Percentiles rank a stretch among this genome's conserved stretches.
These are phyloP conservation scores for Fusarium mundagurra DNA, from an alignment of 2,329 filamentous ascomycete genomes.

Conservation along the genomic window DNA sequence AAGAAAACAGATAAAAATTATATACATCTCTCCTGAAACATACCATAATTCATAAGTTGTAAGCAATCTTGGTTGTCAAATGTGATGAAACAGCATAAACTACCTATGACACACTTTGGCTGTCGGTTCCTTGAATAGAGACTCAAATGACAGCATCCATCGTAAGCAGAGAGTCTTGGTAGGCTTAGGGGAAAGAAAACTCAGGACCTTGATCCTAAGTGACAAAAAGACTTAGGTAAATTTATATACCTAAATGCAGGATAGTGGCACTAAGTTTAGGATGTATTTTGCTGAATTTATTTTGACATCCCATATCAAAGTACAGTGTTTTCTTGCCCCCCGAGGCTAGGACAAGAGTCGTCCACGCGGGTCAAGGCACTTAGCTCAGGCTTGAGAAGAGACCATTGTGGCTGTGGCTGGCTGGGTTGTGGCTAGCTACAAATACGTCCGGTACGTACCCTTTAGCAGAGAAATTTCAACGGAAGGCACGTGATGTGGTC, in stretches of 20 bases:
- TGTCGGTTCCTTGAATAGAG: background rate
- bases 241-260: too few species aligned
- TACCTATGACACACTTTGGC: background rate
- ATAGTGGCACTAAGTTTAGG: too few species aligned
- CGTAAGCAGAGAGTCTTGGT: conserved; percentile 3
- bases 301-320: too few species aligned
- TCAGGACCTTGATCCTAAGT: too few species aligned
- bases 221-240: too few species aligned
- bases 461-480: background rate
- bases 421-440: background rate
- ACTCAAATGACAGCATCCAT: conserved; percentile 7
- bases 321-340: too few species aligned
- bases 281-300: too few species aligned
- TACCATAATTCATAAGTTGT: conserved; percentile 1
- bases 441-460: background rate
- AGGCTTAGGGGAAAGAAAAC: too few species aligned
- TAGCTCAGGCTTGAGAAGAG: background rate
- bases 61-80: background rate
- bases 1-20: conserved; percentile 6
- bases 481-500: conserved; percentile 33
- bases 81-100: background rate
- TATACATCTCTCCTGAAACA: background rate
- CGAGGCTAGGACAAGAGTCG: background rate
- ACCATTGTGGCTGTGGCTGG: conserved; percentile 6
- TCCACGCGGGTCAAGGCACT: background rate